Evolutionary conservation across 2,329 filamentous ascomycete genomes (phyloP).

Genomic region (Fusarium oxysporum): DNA sequence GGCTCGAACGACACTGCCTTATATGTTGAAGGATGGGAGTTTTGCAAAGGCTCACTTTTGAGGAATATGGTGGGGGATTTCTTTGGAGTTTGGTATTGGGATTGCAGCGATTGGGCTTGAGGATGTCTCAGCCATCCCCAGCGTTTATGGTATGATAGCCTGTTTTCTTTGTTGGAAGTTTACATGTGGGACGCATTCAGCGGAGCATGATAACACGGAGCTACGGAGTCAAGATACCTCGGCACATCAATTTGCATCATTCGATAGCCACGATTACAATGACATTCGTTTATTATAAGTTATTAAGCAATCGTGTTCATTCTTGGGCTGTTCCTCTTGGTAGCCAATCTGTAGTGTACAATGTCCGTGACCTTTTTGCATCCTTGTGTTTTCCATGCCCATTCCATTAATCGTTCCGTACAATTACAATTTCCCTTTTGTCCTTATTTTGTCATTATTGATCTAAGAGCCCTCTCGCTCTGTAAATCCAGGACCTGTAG

Average conservation of each 20-base stretch:
- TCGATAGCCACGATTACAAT: constrained; percentile 18
- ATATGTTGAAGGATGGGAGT: neutral
- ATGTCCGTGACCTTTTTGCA: neutral
- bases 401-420: neutral
- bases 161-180: constrained; percentile 6
- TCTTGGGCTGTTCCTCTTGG: neutral
- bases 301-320: neutral
- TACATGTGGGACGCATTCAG: constrained; percentile 1
- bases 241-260: constrained; percentile 11
- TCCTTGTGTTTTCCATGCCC: neutral
- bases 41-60: neutral
- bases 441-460: accelerated
- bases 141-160: neutral
- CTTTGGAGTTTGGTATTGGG: constrained; percentile 23
- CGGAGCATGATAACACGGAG: constrained; percentile 23
- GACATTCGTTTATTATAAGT: constrained; percentile 12
- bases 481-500: constrained; percentile 56
- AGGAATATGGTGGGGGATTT: neutral
- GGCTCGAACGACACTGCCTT: neutral
- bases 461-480: constrained; percentile 46
- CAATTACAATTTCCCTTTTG: constrained; percentile 1
- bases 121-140: neutral
- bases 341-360: constrained; percentile 10
- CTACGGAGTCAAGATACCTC: constrained; percentile 38
- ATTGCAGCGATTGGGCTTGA: neutral